Conservation (phyloP, 192 early-diverging fungal genomes). For the Coemansia asiatica region DNA sequence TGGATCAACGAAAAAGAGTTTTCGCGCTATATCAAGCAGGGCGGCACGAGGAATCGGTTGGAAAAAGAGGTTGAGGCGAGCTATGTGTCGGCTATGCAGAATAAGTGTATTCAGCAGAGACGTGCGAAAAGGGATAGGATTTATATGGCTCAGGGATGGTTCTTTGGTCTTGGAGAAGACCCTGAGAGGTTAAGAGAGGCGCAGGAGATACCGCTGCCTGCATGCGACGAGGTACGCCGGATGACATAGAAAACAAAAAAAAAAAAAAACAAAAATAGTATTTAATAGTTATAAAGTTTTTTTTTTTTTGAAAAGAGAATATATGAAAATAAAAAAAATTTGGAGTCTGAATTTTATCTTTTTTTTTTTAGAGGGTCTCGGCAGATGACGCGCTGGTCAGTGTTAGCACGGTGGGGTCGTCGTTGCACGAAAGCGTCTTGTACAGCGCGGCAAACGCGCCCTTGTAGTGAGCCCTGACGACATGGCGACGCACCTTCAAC, state of each 20-base stretch:
- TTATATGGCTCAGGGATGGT: constrained; percentile 66
- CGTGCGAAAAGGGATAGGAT: constrained; percentile 58
- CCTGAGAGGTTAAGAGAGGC: constrained; percentile 65
- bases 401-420: constrained; percentile 4
- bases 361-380: no score
- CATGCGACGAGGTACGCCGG: constrained; percentile 71
- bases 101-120: constrained; percentile 65
- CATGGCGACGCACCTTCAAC: constrained; percentile 73
- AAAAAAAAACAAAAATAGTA: no score
- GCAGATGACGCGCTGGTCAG: background rate
- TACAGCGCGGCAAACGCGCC: constrained; percentile 56
- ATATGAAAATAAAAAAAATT: background rate
- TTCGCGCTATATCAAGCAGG: constrained; percentile 26
- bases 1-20: constrained; percentile 72
- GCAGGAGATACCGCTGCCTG: constrained; percentile 59
- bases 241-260: constrained; percentile 31
- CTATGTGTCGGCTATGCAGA: constrained; percentile 67
- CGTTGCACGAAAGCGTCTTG: constrained; percentile 56
- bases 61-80: constrained; percentile 73
- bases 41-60: constrained; percentile 60
- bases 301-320: background rate
- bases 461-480: constrained; percentile 53
- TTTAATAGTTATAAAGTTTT: background rate
- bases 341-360: no score
- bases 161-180: constrained; percentile 63